Conservation (phyloP, 2,329 filamentous ascomycete species). For the Arachnomyces sp. region DNA sequence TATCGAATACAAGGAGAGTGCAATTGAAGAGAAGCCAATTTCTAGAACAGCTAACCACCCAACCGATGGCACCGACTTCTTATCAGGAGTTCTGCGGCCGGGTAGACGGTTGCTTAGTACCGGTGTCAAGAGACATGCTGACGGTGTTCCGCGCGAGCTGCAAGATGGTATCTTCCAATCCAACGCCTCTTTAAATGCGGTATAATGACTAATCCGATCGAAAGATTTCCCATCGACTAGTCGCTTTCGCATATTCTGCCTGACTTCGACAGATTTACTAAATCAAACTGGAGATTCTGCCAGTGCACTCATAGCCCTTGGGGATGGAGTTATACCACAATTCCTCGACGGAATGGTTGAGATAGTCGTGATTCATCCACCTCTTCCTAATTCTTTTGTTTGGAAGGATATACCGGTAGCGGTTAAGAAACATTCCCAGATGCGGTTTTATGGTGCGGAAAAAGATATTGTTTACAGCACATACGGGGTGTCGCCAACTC, state of each 20-base stretch:
- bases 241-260: constrained; percentile 29
- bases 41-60: constrained; percentile 14
- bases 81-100: constrained; percentile 26
- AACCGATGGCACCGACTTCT: constrained; percentile 25
- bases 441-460: constrained; percentile 22
- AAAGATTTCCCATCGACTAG: constrained; percentile 28
- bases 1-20: constrained; percentile 29
- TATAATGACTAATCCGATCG: too few species aligned
- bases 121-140: constrained; percentile 27
- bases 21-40: constrained; percentile 18
- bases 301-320: constrained; percentile 17
- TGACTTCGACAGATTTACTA: constrained; percentile 29
- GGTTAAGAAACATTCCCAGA: constrained; percentile 28
- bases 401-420: constrained; percentile 26
- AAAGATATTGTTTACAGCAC: constrained; percentile 20
- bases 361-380: constrained; percentile 29
- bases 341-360: constrained; percentile 25
- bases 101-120: constrained; percentile 30
- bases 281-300: constrained; percentile 21
- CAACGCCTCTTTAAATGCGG: too few species aligned
- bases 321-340: constrained; percentile 14
- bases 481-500: constrained; percentile 25
- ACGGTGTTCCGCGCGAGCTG: constrained; percentile 27
- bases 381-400: constrained; percentile 19
- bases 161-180: constrained; percentile 25